Percentiles rank a stretch among this genome's conserved stretches.
Conservation (phyloP, 352 stramenopile species). For the Peronospora belbahrii region DNA sequence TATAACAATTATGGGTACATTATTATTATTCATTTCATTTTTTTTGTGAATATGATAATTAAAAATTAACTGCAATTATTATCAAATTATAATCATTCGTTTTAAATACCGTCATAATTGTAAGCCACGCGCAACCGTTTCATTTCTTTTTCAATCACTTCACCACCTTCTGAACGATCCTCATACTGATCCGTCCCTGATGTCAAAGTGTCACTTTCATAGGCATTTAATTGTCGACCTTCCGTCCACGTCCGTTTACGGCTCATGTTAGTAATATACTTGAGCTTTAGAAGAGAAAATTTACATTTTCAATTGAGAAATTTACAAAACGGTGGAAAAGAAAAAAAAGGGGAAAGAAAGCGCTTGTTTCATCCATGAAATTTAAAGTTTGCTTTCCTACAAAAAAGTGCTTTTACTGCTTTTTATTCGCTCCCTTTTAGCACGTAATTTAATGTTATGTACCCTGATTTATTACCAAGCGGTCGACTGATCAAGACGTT, state of each 20-base stretch:
- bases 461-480: too few relatives aligned
- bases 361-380: too few relatives aligned
- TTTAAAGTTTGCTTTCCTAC: too few relatives aligned
- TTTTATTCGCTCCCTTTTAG: too few relatives aligned
- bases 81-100: too few relatives aligned
- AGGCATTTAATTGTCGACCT: neutral
- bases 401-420: too few relatives aligned
- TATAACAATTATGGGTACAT: neutral
- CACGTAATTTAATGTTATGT: too few relatives aligned
- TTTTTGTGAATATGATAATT: neutral
- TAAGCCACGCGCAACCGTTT: constrained; percentile 67
- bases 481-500: too few relatives aligned
- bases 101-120: constrained; percentile 33
- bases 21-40: too few relatives aligned
- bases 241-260: constrained; percentile 16
- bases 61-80: neutral
- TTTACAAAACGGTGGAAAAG: too few relatives aligned
- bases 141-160: constrained; percentile 61
- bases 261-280: constrained; percentile 4
- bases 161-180: constrained; percentile 19
- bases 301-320: neutral
- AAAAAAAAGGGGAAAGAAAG: too few relatives aligned
- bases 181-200: constrained; percentile 11
- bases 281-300: neutral
- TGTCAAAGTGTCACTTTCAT: constrained; percentile 19